Evolutionary conservation across 441 rosid species (phyloP).

Genomic region (Sinapis alba): DNA sequence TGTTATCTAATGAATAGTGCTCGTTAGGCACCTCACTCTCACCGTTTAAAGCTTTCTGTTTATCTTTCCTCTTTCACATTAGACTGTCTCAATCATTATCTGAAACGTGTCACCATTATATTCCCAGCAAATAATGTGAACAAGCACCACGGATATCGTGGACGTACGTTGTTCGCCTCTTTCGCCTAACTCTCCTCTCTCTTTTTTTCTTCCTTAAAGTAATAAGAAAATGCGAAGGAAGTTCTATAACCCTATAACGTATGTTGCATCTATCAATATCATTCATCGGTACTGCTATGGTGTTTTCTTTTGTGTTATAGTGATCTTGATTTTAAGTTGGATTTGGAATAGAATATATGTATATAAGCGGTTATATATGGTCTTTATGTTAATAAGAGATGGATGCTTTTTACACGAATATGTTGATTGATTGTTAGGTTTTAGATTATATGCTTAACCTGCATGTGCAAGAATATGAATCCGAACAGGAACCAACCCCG

Average conservation of each 20-base stretch:
- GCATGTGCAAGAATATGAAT: neutral
- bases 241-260: neutral
- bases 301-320: neutral
- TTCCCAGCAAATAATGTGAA: conserved; percentile 15
- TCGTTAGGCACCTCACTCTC: conserved; percentile 31
- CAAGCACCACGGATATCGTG: conserved; percentile 29
- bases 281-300: neutral
- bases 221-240: neutral
- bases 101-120: conserved; percentile 23
- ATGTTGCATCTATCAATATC: neutral
- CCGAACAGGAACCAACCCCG: neutral
- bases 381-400: neutral
- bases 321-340: neutral
- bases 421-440: neutral
- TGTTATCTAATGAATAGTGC: conserved; percentile 7
- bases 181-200: conserved; percentile 15
- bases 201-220: neutral
- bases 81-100: conserved; percentile 13
- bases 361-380: neutral
- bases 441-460: neutral
- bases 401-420: neutral
- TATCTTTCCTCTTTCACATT: conserved; percentile 23
- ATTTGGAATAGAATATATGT: neutral
- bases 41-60: conserved; percentile 32
- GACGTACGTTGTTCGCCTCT: conserved; percentile 17